A percentile compares a stretch with the other conserved stretches of the same genome.
These are phyloP conservation scores for Gamarada debralockiae DNA, from an alignment of 495 filamentous ascomycete species.

Conservation along the genomic window DNA sequence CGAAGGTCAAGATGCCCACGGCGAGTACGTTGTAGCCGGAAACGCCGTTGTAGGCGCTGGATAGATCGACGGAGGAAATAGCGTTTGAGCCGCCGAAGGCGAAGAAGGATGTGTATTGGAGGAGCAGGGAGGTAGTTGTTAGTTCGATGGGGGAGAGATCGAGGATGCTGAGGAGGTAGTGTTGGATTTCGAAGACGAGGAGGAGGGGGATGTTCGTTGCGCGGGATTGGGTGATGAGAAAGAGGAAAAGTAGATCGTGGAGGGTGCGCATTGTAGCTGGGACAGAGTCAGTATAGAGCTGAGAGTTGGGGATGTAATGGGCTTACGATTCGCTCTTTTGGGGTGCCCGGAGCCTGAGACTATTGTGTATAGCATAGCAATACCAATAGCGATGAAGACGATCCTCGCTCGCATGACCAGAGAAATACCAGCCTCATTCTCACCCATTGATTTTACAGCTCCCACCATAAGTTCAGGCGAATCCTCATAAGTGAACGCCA, in stretches of 20 bases:
- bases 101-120: conserved; percentile 80
- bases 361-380: conserved; percentile 35
- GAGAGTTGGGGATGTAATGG: background rate
- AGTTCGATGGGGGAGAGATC: conserved; percentile 49
- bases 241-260: conserved; percentile 68
- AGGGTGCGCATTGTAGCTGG: conserved; percentile 38
- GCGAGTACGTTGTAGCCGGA: conserved; percentile 59
- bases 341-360: conserved; percentile 16
- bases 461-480: conserved; percentile 74
- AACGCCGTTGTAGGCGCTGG: conserved; percentile 80
- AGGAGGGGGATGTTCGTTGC: conserved; percentile 81
- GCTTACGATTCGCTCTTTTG: conserved; percentile 25
- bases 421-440: conserved; percentile 37
- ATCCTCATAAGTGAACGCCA: conserved; percentile 77
- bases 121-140: conserved; percentile 58
- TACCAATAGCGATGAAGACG: conserved; percentile 49
- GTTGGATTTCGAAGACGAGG: conserved; percentile 62
- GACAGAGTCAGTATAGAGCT: conserved; percentile 6
- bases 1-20: conserved; percentile 78
- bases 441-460: conserved; percentile 38
- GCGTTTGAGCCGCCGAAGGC: conserved; percentile 89
- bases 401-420: conserved; percentile 48
- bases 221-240: conserved; percentile 83
- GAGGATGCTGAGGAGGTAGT: conserved; percentile 44
- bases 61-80: conserved; percentile 83